phyloP scores from a whole-genome alignment of 1,139 yeast species.

The Wickerhamiella infanticola region DNA sequence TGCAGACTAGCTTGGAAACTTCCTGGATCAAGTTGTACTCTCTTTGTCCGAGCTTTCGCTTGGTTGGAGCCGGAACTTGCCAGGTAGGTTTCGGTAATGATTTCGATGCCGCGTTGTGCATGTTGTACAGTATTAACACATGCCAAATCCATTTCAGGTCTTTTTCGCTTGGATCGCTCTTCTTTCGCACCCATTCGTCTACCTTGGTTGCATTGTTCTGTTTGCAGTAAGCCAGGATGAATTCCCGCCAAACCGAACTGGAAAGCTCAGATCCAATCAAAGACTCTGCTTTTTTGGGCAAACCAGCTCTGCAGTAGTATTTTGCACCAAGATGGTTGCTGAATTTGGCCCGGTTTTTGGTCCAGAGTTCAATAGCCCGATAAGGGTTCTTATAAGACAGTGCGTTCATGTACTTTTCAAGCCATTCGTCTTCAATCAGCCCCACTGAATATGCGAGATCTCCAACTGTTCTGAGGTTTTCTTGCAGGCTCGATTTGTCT shows the following conservation, averaged over 20 bases:
- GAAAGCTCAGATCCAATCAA: slow-evolving; percentile 3
- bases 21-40: neutral
- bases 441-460: slow-evolving; percentile 6
- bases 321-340: neutral
- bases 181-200: slow-evolving; percentile 4
- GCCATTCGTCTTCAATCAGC: slow-evolving; percentile 1
- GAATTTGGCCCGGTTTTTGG: neutral
- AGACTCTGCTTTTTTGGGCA: slow-evolving; percentile 6
- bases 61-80: slow-evolving; percentile 1
- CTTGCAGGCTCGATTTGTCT: neutral
- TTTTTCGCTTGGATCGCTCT: neutral
- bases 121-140: neutral
- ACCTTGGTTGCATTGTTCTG: neutral
- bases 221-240: slow-evolving; percentile 1
- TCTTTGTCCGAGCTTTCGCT: neutral
- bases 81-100: neutral
- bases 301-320: slow-evolving; percentile 8
- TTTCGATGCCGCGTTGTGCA: neutral
- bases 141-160: neutral
- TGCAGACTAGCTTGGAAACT: neutral
- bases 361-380: slow-evolving; percentile 10
- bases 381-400: slow-evolving; percentile 6
- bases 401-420: neutral
- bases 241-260: neutral
- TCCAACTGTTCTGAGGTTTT: slow-evolving; percentile 4